These are phyloP conservation scores for Apiospora pterosperma DNA, from an alignment of 2,329 filamentous ascomycete species.

Conservation along the genomic window DNA sequence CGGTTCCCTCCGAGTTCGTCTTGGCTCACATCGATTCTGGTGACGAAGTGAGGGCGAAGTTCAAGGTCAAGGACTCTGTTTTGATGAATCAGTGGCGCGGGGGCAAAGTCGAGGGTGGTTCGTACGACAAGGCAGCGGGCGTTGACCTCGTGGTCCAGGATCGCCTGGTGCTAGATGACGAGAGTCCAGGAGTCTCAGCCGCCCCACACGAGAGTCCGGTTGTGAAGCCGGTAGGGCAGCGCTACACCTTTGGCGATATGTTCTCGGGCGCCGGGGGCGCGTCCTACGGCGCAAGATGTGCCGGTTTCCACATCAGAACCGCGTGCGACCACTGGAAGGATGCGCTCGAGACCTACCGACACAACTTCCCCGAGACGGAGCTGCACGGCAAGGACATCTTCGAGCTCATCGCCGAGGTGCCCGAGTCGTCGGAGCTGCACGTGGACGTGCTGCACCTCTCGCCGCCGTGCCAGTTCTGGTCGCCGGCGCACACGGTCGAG, in stretches of 20 bases:
- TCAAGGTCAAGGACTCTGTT: slow-evolving; percentile 20
- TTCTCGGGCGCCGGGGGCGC: slow-evolving; percentile 63
- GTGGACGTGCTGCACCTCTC: slow-evolving; percentile 73
- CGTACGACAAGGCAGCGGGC: slow-evolving; percentile 14
- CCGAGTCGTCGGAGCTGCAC: slow-evolving; percentile 26
- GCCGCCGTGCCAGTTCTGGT: slow-evolving; percentile 76
- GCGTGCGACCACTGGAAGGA: slow-evolving; percentile 60
- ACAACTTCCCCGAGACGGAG: slow-evolving; percentile 52
- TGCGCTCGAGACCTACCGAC: slow-evolving; percentile 55
- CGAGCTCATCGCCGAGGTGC: slow-evolving; percentile 41
- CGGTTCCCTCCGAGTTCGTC: slow-evolving; percentile 19
- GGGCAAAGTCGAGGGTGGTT: slow-evolving; percentile 22
- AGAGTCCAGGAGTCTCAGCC: background rate
- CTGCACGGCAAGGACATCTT: slow-evolving; percentile 47
- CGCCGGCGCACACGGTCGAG: slow-evolving; percentile 62
- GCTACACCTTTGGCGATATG: slow-evolving; percentile 57
- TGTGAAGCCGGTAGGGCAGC: slow-evolving; percentile 23
- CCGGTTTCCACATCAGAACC: slow-evolving; percentile 55
- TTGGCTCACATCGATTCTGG: slow-evolving; percentile 22
- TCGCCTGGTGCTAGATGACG: slow-evolving; percentile 2
- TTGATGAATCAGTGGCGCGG: slow-evolving; percentile 22
- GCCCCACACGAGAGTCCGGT: slow-evolving; percentile 3
- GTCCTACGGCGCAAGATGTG: slow-evolving; percentile 46
- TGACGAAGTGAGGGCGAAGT: slow-evolving; percentile 25
- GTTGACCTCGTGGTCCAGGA: slow-evolving; percentile 13